phyloP scores from a whole-genome alignment of 1,284 basidiomycete genomes.

The Cryptococcus sp. region DNA sequence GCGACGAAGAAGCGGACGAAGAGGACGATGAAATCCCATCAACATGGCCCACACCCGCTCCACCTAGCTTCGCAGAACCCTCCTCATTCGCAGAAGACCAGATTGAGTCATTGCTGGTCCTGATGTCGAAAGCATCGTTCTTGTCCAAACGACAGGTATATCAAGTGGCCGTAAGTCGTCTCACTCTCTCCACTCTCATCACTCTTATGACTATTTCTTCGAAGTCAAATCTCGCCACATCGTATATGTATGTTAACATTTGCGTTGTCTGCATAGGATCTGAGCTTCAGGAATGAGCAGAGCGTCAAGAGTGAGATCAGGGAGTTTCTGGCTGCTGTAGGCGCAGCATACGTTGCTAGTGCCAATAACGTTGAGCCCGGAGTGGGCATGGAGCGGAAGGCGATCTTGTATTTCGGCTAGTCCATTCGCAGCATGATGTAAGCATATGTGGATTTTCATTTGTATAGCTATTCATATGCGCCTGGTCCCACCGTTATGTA shows the following conservation, averaged over 20 bases:
- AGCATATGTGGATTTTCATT: too few species aligned
- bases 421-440: background rate
- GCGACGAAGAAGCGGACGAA: conserved; percentile 15
- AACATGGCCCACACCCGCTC: conserved; percentile 32
- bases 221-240: background rate
- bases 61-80: conserved; percentile 45
- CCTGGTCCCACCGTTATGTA: too few species aligned
- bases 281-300: conserved; percentile 24
- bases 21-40: conserved; percentile 15
- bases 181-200: too few species aligned
- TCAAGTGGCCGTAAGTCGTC: conserved; percentile 22
- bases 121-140: conserved; percentile 16
- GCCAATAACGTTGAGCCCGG: background rate
- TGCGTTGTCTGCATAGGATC: conserved; percentile 17
- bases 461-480: too few species aligned
- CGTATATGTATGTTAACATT: background rate
- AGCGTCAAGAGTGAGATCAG: conserved; percentile 20
- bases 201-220: too few species aligned
- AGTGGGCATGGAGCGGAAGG: conserved; percentile 16
- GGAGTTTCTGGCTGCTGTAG: conserved; percentile 41
- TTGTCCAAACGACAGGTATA: conserved; percentile 14
- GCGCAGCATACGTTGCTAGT: conserved; percentile 29
- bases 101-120: conserved; percentile 34
- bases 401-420: conserved; percentile 29
- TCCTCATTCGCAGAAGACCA: conserved; percentile 14